Evolutionary conservation across 2,329 filamentous ascomycete genomes (phyloP), one percentile per base, ranked within the genome.

Genomic region (Endocalyx cinctus): DNA sequence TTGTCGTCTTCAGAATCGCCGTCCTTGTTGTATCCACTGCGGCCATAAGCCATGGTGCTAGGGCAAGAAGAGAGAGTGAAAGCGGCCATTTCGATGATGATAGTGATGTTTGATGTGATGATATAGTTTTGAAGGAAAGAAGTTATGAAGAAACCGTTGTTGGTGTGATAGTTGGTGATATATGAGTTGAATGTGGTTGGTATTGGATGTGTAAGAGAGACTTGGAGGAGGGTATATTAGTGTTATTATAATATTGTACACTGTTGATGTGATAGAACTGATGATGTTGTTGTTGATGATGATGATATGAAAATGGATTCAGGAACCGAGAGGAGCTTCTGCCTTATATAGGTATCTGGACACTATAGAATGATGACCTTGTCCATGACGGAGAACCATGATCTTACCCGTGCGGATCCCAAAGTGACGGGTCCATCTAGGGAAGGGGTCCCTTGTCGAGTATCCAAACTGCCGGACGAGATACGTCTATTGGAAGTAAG

Each of bases 41-140:
- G 48, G 44, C 49, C 49, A 28, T 41, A 51, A n/a, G n/a, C n/a
- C n/a, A n/a, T n/a, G n/a, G n/a, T n/a, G n/a, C n/a, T n/a, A n/a
- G 54, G 46, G 45, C 41, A 46, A 46, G 54, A 46, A 33, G 46
- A 42, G 45, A 55, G 48, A 45, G 57, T 36, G 45, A 55, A 52
- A 39, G 44, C 55, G 35, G 60, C 61, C 62, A 64, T 64, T 63
- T 49, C 50, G 49, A 46, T 41, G 34, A 13, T 28, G 27, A 34
- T 25, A 28, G 16, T 34, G 23, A 30, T 10, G 29, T 34, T 29
- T 39, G 22, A 30, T 22, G 29, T 34, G 12, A 15, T n/a, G n/a
- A n/a, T n/a, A n/a, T 37, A n/a, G 18, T 31, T 31, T 13, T 12
- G 29, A 22, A 27, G 10, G 35, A 31, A 34, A 14, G n/a, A 18